phyloP scores from a whole-genome alignment of 2,329 filamentous ascomycete genomes.

The Tolypocladium sp. region DNA sequence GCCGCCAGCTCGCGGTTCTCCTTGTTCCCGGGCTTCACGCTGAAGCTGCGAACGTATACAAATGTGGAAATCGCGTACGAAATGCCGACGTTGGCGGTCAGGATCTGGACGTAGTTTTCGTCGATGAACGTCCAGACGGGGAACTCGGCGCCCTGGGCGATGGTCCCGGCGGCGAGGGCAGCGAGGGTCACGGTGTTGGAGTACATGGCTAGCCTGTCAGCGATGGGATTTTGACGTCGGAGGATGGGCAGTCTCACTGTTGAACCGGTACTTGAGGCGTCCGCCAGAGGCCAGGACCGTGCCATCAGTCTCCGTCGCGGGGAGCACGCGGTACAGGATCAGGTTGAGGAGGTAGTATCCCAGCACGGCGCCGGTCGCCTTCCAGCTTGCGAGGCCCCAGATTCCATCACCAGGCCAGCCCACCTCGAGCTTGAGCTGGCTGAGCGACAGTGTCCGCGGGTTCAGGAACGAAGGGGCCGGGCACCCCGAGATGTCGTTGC shows the following conservation, averaged over 20 bases:
- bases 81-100: constrained; percentile 75
- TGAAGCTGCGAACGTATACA: constrained; percentile 76
- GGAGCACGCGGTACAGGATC: constrained; percentile 66
- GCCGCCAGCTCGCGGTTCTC: constrained; percentile 69
- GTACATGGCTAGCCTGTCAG: constrained; percentile 49
- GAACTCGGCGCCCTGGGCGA: constrained; percentile 70
- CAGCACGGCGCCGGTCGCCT: constrained; percentile 60
- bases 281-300: constrained; percentile 61
- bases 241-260: constrained; percentile 37
- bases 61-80: constrained; percentile 64
- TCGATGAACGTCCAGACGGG: constrained; percentile 87
- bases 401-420: constrained; percentile 72
- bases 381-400: constrained; percentile 58
- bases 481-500: constrained; percentile 89
- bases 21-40: constrained; percentile 65
- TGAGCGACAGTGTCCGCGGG: constrained; percentile 61
- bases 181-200: constrained; percentile 67
- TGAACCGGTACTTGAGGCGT: constrained; percentile 73
- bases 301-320: constrained; percentile 63
- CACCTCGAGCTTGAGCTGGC: constrained; percentile 67
- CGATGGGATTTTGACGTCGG: no score
- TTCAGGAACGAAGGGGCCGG: constrained; percentile 72
- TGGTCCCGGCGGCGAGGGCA: constrained; percentile 65
- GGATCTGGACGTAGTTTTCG: constrained; percentile 79
- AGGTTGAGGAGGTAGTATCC: constrained; percentile 73